A percentile compares a stretch with the other conserved stretches of the same genome.
These are phyloP conservation scores for Colletotrichum chrysophilum DNA, from an alignment of 2,329 filamentous ascomycete species.

Conservation along the genomic window DNA sequence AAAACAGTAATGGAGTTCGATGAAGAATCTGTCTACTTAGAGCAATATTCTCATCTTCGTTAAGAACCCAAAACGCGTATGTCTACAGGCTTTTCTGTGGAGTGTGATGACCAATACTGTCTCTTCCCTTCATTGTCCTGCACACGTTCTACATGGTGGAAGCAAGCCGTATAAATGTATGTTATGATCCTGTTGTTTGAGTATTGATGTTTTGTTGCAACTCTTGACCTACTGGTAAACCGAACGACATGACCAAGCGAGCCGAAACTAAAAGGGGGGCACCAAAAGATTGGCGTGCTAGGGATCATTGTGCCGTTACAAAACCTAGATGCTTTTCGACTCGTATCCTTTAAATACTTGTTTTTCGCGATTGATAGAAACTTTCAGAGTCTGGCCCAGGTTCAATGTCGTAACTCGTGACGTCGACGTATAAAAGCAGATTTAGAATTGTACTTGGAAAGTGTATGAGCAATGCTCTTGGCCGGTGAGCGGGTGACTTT, in stretches of 20 bases:
- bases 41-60: too few relatives aligned
- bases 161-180: background rate
- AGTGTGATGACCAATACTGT: background rate
- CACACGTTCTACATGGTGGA: background rate
- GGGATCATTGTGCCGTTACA: accelerated
- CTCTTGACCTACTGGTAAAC: background rate
- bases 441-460: accelerated
- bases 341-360: background rate
- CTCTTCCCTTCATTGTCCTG: background rate
- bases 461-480: background rate
- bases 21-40: too few relatives aligned
- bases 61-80: too few relatives aligned
- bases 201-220: background rate
- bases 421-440: background rate
- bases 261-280: background rate
- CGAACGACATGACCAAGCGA: background rate
- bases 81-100: too few relatives aligned
- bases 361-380: accelerated
- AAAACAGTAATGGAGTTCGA: too few relatives aligned
- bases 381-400: background rate
- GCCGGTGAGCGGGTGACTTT: accelerated
- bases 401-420: background rate
- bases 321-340: too few relatives aligned
- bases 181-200: background rate
- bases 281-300: background rate